A percentile compares a stretch with the other conserved stretches of the same genome.
Evolutionary conservation across 306 rosid species (phyloP).

Genomic region (Cucurbita pepo): DNA sequence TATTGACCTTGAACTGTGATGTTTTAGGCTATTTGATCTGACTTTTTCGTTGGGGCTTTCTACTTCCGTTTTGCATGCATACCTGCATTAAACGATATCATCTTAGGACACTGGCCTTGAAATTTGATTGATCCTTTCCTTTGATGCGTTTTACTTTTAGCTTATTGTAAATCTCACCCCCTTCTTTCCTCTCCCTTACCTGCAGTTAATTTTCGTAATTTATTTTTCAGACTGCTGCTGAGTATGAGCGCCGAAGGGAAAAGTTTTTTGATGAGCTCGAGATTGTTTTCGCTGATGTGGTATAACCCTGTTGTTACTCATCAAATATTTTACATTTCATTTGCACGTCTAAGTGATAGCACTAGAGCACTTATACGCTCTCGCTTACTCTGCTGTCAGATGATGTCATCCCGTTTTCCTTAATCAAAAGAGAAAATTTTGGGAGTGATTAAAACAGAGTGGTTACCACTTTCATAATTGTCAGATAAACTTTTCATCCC

Average conservation of each 20-base stretch:
- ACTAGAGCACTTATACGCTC: neutral
- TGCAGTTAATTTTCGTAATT: neutral
- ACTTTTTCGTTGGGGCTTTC: neutral
- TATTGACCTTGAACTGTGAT: neutral
- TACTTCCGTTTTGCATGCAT: neutral
- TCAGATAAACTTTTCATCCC: neutral
- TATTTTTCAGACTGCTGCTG: conserved; percentile 82
- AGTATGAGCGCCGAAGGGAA: conserved; percentile 63
- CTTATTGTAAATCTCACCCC: neutral
- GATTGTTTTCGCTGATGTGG: conserved; percentile 92
- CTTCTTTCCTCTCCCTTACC: neutral
- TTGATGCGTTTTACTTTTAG: neutral
- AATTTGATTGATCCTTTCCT: neutral
- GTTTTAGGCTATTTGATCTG: neutral
- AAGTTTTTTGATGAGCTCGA: conserved; percentile 91
- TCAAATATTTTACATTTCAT: neutral
- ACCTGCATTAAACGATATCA: neutral
- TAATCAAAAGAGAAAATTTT: neutral
- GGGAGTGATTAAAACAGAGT: neutral
- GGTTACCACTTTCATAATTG: neutral
- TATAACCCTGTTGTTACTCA: conserved; percentile 18
- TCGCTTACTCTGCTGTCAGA: neutral
- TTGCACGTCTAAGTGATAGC: neutral
- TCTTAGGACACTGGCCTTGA: too few species aligned
- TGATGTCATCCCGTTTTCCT: neutral